phyloP scores from a whole-genome alignment of 202 grass and related monocot species.

The Setaria italica region DNA sequence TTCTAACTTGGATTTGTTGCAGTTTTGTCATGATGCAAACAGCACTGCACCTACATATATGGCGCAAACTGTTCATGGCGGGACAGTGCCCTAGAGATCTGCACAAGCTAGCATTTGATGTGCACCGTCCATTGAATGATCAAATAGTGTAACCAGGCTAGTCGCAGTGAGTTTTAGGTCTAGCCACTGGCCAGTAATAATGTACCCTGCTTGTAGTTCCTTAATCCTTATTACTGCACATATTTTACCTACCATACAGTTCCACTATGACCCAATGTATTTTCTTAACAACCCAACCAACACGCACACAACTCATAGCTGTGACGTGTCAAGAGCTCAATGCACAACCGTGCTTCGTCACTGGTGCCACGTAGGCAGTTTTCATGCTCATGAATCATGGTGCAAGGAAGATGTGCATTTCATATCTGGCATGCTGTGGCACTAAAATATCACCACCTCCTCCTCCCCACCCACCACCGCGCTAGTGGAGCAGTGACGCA shows the following conservation, averaged over 20 bases:
- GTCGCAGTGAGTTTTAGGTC: too few species aligned
- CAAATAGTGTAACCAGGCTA: too few species aligned
- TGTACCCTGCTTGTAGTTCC: too few species aligned
- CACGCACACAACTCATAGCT: constrained; percentile 3
- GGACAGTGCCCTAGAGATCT: neutral
- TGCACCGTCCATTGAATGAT: too few species aligned
- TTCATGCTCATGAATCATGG: constrained; percentile 13
- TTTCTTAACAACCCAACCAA: neutral
- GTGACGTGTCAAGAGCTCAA: constrained; percentile 37
- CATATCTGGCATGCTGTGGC: constrained; percentile 10
- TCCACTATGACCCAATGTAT: neutral
- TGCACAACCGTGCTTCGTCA: neutral
- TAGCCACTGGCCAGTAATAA: too few species aligned
- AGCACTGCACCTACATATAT: constrained; percentile 6
- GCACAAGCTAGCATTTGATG: too few species aligned
- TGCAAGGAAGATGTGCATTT: constrained; percentile 28
- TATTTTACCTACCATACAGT: too few species aligned
- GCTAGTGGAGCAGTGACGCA: constrained; percentile 47
- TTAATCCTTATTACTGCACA: too few species aligned
- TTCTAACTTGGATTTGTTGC: neutral
- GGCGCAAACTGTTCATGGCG: neutral
- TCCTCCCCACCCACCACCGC: constrained; percentile 15
- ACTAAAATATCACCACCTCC: constrained; percentile 19
- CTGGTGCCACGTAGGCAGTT: neutral
- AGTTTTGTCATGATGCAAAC: neutral